Conservation (phyloP, 1,139 yeast genomes). For the Lodderomyces beijingensis region DNA sequence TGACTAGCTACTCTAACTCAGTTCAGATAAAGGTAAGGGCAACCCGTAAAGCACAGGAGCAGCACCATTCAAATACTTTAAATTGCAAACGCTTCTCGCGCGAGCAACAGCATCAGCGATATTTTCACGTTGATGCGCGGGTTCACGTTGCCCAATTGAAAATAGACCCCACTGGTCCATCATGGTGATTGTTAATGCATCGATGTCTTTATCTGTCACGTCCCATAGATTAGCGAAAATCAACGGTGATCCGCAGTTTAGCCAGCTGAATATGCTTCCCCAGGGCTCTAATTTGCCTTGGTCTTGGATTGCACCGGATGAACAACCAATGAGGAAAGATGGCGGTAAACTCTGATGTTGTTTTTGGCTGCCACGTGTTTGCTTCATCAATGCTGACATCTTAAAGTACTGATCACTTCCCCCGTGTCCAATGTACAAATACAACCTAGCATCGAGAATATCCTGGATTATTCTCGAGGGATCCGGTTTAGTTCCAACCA, state of each 20-base stretch:
- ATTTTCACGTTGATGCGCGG: background rate
- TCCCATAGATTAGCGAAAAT: slow-evolving; percentile 90
- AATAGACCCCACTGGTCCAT: slow-evolving; percentile 62
- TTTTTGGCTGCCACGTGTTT: slow-evolving; percentile 8
- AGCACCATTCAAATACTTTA: slow-evolving; percentile 26
- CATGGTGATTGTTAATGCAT: slow-evolving; percentile 60
- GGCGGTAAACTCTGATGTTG: slow-evolving; percentile 43
- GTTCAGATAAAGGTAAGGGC: slow-evolving; percentile 14
- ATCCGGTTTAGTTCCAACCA: slow-evolving; percentile 51
- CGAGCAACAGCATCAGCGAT: slow-evolving; percentile 19
- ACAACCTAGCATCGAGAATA: slow-evolving; percentile 45
- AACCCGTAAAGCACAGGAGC: slow-evolving; percentile 32
- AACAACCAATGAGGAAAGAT: slow-evolving; percentile 80
- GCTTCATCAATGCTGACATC: slow-evolving; percentile 23
- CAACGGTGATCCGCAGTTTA: slow-evolving; percentile 79
- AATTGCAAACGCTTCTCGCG: slow-evolving; percentile 43
- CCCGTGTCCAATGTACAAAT: slow-evolving; percentile 89
- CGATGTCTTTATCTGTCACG: slow-evolving; percentile 94
- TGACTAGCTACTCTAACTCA: too few species aligned
- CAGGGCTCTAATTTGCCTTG: slow-evolving; percentile 68
- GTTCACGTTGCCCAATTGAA: slow-evolving; percentile 1
- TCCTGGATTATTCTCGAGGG: slow-evolving; percentile 41
- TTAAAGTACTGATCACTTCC: slow-evolving; percentile 85
- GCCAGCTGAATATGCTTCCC: slow-evolving; percentile 74
- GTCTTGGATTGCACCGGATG: slow-evolving; percentile 67